phyloP scores from a whole-genome alignment of 129 eudicot species.

The Artemisia argyi region DNA sequence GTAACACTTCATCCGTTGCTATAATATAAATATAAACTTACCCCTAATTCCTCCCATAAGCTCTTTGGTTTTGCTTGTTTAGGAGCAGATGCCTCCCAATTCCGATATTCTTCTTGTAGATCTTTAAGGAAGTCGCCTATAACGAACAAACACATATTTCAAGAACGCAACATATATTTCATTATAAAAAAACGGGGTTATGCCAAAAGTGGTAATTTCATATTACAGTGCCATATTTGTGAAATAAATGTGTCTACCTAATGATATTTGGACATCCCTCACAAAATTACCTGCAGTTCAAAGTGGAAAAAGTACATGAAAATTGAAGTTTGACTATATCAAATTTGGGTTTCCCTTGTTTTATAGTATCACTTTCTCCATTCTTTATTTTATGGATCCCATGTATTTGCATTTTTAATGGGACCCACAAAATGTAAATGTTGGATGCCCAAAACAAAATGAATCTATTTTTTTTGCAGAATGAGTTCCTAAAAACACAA shows the following conservation, averaged over 20 bases:
- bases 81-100: constrained; percentile 81
- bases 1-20: constrained; percentile 1
- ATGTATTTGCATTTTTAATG: background rate
- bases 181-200: constrained; percentile 19
- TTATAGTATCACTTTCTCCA: constrained; percentile 7
- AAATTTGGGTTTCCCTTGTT: constrained; percentile 15
- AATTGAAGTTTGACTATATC: constrained; percentile 22
- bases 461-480: constrained; percentile 4
- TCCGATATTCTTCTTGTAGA: constrained; percentile 83
- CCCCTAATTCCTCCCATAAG: constrained; percentile 95
- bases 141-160: constrained; percentile 26
- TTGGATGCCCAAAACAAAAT: constrained; percentile 5
- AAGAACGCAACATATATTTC: constrained; percentile 22
- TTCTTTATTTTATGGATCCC: constrained; percentile 21
- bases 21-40: constrained; percentile 27
- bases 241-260: constrained; percentile 74
- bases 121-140: constrained; percentile 87
- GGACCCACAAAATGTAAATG: constrained; percentile 28
- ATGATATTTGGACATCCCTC: constrained; percentile 89
- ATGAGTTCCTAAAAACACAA: background rate
- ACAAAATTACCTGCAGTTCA: constrained; percentile 93
- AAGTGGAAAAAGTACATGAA: constrained; percentile 53
- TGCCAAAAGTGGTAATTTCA: constrained; percentile 20
- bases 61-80: constrained; percentile 90
- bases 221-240: constrained; percentile 23